These are phyloP conservation scores for Corinectria fuckeliana DNA, from an alignment of 2,329 filamentous ascomycete genomes.

Conservation along the genomic window DNA sequence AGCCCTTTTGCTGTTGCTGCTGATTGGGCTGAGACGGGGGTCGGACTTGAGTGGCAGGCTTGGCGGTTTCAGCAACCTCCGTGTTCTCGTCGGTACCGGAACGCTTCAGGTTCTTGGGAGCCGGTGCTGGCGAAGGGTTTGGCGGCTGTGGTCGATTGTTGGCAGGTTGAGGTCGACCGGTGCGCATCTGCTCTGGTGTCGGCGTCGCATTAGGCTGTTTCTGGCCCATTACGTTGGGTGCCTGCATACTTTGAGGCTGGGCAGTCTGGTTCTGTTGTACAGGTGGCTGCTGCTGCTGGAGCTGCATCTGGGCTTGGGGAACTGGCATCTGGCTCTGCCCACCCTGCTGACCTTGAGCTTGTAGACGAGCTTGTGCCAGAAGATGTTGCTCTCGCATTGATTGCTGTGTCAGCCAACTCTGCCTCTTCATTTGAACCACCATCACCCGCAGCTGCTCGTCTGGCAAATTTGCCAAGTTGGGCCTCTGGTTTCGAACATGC, in stretches of 20 bases:
- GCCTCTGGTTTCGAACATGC: slow-evolving; percentile 37
- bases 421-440: slow-evolving; percentile 44
- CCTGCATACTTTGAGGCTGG: slow-evolving; percentile 48
- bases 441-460: slow-evolving; percentile 45
- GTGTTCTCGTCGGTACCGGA: slow-evolving; percentile 53
- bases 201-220: slow-evolving; percentile 40
- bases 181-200: slow-evolving; percentile 37
- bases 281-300: slow-evolving; percentile 49
- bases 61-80: slow-evolving; percentile 38
- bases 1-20: slow-evolving; percentile 27
- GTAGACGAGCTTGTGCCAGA: slow-evolving; percentile 39
- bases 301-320: slow-evolving; percentile 59
- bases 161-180: slow-evolving; percentile 33
- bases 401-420: slow-evolving; percentile 40
- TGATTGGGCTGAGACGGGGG: slow-evolving; percentile 36
- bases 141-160: slow-evolving; percentile 46
- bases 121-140: slow-evolving; percentile 47
- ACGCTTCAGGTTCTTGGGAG: slow-evolving; percentile 58
- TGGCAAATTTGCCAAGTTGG: slow-evolving; percentile 36
- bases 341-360: slow-evolving; percentile 45
- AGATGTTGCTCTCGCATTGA: slow-evolving; percentile 45
- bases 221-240: slow-evolving; percentile 50
- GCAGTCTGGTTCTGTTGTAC: slow-evolving; percentile 48
- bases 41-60: slow-evolving; percentile 28
- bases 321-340: slow-evolving; percentile 49